These are phyloP conservation scores for Globisporangium lucens DNA, from an alignment of 352 stramenopile genomes.

Conservation along the genomic window DNA sequence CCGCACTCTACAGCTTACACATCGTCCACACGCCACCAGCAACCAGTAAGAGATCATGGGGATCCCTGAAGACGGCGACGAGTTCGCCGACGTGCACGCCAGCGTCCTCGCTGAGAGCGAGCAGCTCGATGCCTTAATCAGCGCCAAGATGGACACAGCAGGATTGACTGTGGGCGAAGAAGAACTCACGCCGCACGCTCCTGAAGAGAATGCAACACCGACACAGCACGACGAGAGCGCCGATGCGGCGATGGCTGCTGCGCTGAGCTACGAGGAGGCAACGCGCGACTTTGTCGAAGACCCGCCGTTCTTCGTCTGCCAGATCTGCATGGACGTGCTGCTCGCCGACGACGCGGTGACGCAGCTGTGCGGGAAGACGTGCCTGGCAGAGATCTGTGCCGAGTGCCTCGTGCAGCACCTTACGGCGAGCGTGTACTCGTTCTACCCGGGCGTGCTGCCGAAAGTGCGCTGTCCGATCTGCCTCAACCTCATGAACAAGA, in stretches of 20 bases:
- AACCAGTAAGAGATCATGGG: too few species aligned
- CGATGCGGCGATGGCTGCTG: neutral
- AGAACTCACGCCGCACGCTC: too few species aligned
- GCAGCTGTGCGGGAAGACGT: slow-evolving; percentile 36
- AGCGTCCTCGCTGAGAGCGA: too few species aligned
- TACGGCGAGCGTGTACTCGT: slow-evolving; percentile 50
- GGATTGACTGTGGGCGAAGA: neutral
- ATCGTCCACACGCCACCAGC: too few species aligned
- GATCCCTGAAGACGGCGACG: too few species aligned
- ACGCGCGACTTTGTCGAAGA: neutral
- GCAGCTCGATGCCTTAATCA: too few species aligned
- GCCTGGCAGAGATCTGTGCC: slow-evolving; percentile 39
- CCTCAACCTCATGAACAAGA: slow-evolving; percentile 47
- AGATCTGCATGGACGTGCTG: slow-evolving; percentile 62
- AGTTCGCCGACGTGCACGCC: too few species aligned
- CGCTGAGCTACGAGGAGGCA: neutral
- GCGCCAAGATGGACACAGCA: neutral
- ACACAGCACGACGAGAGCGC: neutral
- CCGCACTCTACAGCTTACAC: too few species aligned
- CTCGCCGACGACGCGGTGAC: slow-evolving; percentile 30
- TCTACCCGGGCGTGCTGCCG: slow-evolving; percentile 56
- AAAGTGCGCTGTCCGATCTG: slow-evolving; percentile 69
- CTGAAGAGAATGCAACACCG: neutral
- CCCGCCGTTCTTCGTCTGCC: slow-evolving; percentile 35
- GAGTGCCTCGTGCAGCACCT: slow-evolving; percentile 50